Conservation (phyloP, 345 rosid species). For the Brassica cretica region DNA sequence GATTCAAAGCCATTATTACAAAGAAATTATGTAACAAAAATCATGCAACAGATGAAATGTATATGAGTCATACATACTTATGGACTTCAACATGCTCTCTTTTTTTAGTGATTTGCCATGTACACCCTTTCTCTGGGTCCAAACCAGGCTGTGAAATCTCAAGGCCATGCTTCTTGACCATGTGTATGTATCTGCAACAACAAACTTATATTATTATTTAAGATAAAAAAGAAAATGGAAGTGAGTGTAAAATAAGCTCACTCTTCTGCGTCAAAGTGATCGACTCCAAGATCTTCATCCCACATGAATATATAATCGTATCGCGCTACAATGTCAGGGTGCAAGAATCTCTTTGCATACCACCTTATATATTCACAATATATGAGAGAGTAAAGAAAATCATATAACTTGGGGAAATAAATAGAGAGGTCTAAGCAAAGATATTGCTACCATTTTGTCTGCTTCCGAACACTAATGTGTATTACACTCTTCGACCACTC, state of each 20-base stretch:
- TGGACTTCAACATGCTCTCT: conserved; percentile 81
- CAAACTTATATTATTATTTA: background rate
- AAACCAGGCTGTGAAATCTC: conserved; percentile 95
- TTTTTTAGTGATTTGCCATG: conserved; percentile 93
- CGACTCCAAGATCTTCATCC: conserved; percentile 97
- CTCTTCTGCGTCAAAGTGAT: conserved; percentile 81
- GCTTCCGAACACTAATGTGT: conserved; percentile 72
- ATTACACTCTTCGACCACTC: conserved; percentile 87
- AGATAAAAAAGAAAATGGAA: background rate
- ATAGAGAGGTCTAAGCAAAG: background rate
- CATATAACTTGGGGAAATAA: background rate
- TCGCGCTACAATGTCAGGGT: conserved; percentile 80
- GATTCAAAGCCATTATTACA: background rate
- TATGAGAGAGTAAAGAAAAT: background rate
- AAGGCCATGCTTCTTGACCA: conserved; percentile 81
- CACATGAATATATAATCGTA: conserved; percentile 90
- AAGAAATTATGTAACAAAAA: background rate
- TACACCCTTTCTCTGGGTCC: conserved; percentile 78
- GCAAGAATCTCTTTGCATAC: conserved; percentile 95
- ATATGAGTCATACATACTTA: conserved; percentile 38
- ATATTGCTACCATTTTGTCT: conserved; percentile 76
- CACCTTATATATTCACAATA: conserved; percentile 56
- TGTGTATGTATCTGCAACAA: conserved; percentile 58
- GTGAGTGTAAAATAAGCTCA: conserved; percentile 28
- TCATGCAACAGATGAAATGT: conserved; percentile 19